These are phyloP conservation scores for Hyaloscypha hepaticicola DNA, from an alignment of 495 filamentous ascomycete species.

Conservation along the genomic window DNA sequence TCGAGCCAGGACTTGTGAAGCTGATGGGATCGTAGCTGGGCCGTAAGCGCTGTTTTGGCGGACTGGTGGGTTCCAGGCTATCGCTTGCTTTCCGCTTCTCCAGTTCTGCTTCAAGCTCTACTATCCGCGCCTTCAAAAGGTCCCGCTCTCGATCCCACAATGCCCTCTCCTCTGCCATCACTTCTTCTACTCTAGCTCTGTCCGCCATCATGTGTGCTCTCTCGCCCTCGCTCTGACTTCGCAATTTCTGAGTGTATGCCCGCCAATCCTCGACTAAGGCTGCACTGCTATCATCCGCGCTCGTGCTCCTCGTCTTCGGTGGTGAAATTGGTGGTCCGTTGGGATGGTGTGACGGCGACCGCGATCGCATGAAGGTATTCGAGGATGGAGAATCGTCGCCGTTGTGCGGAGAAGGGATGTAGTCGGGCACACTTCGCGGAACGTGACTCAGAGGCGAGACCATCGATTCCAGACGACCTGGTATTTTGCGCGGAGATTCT, in stretches of 20 bases:
- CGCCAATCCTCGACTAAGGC: slow-evolving; percentile 31
- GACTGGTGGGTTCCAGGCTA: not conserved
- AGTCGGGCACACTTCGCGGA: slow-evolving; percentile 22
- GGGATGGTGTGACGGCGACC: slow-evolving; percentile 14
- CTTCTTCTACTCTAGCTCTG: slow-evolving; percentile 27
- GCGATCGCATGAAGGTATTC: slow-evolving; percentile 4
- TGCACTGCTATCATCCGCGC: slow-evolving; percentile 23
- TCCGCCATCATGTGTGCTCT: slow-evolving; percentile 32
- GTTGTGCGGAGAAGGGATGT: slow-evolving; percentile 16
- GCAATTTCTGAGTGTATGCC: slow-evolving; percentile 26
- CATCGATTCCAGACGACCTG: not conserved
- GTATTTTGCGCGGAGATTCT: slow-evolving; percentile 14
- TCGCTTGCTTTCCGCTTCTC: slow-evolving; percentile 4
- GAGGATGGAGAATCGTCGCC: slow-evolving; percentile 12
- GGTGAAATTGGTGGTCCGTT: slow-evolving; percentile 26
- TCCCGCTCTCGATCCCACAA: slow-evolving; percentile 32
- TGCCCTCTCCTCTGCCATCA: slow-evolving; percentile 31
- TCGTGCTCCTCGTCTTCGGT: slow-evolving; percentile 28
- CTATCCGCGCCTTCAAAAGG: slow-evolving; percentile 23
- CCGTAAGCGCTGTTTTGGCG: not conserved
- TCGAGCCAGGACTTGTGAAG: slow-evolving; percentile 12
- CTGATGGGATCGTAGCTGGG: not conserved
- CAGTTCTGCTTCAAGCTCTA: slow-evolving; percentile 23
- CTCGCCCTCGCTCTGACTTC: slow-evolving; percentile 29
- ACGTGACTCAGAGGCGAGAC: slow-evolving; percentile 21